A percentile compares a stretch with the other conserved stretches of the same genome.
Conservation (phyloP, 768 basidiomycete genomes). For the Daedaleopsis sinensis region DNA sequence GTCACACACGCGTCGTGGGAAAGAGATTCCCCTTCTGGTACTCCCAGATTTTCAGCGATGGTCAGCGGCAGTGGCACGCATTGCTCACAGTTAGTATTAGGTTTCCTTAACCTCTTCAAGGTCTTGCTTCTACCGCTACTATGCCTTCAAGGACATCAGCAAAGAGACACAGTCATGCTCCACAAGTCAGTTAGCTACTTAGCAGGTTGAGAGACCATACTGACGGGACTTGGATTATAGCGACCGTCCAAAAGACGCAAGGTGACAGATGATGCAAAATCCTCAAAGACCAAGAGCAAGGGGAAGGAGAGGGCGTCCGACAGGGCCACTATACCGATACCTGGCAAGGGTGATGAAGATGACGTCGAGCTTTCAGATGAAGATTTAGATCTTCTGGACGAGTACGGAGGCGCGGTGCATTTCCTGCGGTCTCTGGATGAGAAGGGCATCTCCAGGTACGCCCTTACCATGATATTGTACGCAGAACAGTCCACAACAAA, state of each 20-base stretch:
- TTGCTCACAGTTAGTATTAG: neutral
- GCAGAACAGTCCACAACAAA: neutral
- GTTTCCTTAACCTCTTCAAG: neutral
- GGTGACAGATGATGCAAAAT: constrained; percentile 36
- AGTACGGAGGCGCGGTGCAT: constrained; percentile 60
- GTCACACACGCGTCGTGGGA: neutral
- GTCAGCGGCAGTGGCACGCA: no score
- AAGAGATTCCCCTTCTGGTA: neutral
- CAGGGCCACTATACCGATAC: constrained; percentile 64
- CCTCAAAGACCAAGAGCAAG: constrained; percentile 41
- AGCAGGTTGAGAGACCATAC: neutral
- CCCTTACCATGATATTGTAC: constrained; percentile 1
- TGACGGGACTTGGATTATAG: constrained; percentile 22
- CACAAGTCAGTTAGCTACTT: constrained; percentile 30
- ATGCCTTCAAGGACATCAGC: constrained; percentile 26
- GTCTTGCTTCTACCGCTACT: neutral
- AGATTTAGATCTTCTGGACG: constrained; percentile 65
- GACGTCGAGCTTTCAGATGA: constrained; percentile 67
- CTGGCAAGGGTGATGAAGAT: constrained; percentile 46
- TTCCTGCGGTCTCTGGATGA: constrained; percentile 78
- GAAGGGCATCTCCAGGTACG: constrained; percentile 80
- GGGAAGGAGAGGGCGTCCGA: constrained; percentile 64
- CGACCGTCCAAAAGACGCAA: constrained; percentile 65
- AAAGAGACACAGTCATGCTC: constrained; percentile 36
- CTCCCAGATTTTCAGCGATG: neutral